Percentiles rank a stretch among this genome's conserved stretches.
phyloP scores from a whole-genome alignment of 305 asterid genomes.

The Plantago coronopus region DNA sequence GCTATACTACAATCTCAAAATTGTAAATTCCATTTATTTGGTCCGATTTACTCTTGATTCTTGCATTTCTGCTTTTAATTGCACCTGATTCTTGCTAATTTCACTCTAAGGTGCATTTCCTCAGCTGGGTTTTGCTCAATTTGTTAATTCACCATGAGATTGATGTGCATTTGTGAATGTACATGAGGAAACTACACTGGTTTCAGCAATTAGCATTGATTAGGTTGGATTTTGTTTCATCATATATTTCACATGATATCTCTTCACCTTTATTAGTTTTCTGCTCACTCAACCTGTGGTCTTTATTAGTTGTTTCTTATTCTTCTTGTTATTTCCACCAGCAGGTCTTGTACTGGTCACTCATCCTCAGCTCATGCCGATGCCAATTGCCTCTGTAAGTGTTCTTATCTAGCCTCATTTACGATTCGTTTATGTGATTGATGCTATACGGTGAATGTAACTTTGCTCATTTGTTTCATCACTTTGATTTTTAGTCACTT shows the following conservation, averaged over 20 bases:
- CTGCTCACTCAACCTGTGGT: background rate
- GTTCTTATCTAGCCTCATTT: background rate
- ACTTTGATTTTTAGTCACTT: background rate
- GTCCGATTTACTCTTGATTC: constrained; percentile 32
- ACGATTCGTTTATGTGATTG: background rate
- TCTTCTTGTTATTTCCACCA: background rate
- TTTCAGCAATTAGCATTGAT: constrained; percentile 32
- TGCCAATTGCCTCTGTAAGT: background rate
- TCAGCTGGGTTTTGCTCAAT: constrained; percentile 17
- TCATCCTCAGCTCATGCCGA: background rate
- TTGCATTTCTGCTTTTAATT: constrained; percentile 20
- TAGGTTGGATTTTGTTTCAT: constrained; percentile 31
- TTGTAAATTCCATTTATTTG: constrained; percentile 40
- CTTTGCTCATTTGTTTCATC: background rate
- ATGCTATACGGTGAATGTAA: background rate
- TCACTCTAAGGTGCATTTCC: background rate
- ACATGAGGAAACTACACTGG: constrained; percentile 1
- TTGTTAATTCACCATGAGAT: constrained; percentile 12
- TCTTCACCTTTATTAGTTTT: constrained; percentile 17
- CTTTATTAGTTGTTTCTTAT: background rate
- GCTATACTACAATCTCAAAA: constrained; percentile 23
- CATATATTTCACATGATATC: constrained; percentile 29
- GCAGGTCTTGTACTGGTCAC: background rate
- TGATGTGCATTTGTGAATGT: constrained; percentile 10
- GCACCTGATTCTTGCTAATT: background rate